Percentiles rank a stretch among this genome's conserved stretches.
Evolutionary conservation across 495 filamentous ascomycete genomes (phyloP).

Genomic region (Annulohypoxylon nitens): DNA sequence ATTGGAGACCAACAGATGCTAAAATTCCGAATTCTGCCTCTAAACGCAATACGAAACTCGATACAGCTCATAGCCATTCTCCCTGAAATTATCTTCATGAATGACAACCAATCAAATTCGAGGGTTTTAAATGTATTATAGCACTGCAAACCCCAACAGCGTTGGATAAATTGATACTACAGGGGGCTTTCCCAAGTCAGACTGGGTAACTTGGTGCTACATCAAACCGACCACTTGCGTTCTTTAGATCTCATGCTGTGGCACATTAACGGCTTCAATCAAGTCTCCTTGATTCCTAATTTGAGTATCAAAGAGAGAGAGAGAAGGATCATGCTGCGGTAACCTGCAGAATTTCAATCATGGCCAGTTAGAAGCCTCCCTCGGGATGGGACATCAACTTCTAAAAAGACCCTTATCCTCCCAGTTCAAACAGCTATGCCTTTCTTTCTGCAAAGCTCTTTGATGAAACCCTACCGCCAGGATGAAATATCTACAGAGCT

Average conservation of each 20-base stretch:
- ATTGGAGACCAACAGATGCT: not conserved
- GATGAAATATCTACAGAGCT: not conserved
- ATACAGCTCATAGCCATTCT: no score
- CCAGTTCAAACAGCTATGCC: not conserved
- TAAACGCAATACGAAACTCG: no score
- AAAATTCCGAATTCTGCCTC: not conserved
- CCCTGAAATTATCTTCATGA: not conserved
- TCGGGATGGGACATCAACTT: not conserved
- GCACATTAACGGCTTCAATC: not conserved
- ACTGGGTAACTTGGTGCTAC: not conserved
- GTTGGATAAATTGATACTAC: no score
- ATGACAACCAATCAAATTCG: not conserved
- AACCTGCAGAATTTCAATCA: not conserved
- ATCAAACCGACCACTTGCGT: not conserved
- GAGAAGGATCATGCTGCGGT: no score
- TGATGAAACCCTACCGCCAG: not conserved
- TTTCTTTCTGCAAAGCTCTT: not conserved
- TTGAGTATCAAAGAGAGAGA: no score
- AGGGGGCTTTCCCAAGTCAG: not conserved
- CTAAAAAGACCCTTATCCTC: not conserved
- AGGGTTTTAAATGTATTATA: not conserved
- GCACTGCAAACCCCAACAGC: no score
- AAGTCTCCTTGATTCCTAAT: not conserved
- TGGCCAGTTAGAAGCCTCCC: no score
- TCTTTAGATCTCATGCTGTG: not conserved